Conservation (phyloP, 176 grass and related monocot species). For the Paspalum notatum region DNA sequence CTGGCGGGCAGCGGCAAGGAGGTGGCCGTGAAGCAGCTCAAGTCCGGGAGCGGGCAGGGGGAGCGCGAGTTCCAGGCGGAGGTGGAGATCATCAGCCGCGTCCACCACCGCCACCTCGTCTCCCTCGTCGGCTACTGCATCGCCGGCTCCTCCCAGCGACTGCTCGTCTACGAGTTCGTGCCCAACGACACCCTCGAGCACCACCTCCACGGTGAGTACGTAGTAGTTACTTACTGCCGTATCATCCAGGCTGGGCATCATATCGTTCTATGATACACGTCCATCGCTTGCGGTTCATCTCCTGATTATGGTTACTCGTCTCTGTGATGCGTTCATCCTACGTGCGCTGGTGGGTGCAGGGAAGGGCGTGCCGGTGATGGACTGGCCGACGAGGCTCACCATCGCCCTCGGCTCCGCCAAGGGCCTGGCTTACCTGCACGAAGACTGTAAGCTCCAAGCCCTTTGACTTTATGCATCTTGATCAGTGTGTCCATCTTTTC, state of each 20-base stretch:
- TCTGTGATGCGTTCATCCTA: neutral
- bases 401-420: constrained; percentile 93
- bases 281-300: too few species aligned
- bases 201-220: constrained; percentile 76
- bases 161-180: constrained; percentile 96
- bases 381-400: constrained; percentile 71
- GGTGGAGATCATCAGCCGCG: constrained; percentile 98
- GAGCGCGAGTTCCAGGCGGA: constrained; percentile 99
- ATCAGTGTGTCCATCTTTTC: too few species aligned
- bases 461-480: too few species aligned
- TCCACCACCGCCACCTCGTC: constrained; percentile 96
- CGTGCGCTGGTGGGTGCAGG: constrained; percentile 31
- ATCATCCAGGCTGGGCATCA: too few species aligned
- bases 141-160: constrained; percentile 58
- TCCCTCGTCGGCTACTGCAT: constrained; percentile 96
- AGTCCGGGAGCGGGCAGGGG: constrained; percentile 90
- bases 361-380: constrained; percentile 68
- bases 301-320: neutral
- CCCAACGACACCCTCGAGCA: constrained; percentile 81
- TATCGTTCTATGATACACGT: too few species aligned
- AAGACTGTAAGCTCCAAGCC: constrained; percentile 75
- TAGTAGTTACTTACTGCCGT: too few species aligned
- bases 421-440: constrained; percentile 94
- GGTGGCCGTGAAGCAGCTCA: constrained; percentile 93
- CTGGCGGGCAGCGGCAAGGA: constrained; percentile 78